Evolutionary conservation across 768 basidiomycete species (phyloP), one percentile per base, ranked within the genome.

Genomic region (Termitomyces sp.): DNA sequence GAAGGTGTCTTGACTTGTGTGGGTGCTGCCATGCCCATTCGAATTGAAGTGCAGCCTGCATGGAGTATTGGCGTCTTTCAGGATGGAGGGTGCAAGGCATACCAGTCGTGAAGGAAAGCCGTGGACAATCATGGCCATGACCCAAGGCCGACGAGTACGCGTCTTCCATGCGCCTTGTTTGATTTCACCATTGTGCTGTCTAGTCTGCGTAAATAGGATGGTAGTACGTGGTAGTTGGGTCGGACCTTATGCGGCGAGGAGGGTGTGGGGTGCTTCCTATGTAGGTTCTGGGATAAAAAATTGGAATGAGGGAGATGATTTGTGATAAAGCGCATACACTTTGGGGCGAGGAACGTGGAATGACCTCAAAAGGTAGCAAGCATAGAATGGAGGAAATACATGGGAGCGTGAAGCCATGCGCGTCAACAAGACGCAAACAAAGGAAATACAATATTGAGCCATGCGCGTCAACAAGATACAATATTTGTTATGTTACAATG

Each of bases 21-120:
- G 89, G 88, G 70, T 92, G 87, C 70, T 92, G 91, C 91, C 91
- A 94, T 34, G 87, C 86, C 89, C 89, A 92, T 74, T 92, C 90
- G 66, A 92, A 92, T 72, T 91, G 84, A 29, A 86, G 73, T 11
- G 92, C 91, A 2, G 89, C 82, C 71, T 91, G 72, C 1, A 49
- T 40, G 42, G 7, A 32, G 29, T 37, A 17, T 42, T 5, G 20
- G n/a, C 7, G 5, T 63, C 36, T 51, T 45, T 48, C 8, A 42
- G 4, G 31, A 52, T 0, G 25, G 37, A 17, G 36, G 11, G 17
- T 11, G n/a, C 25, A 17, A 6, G 48, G 61, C 73, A 45, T 61
- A 80, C 81, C 48, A 82, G 71, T 70, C 84, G 86, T 59, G 88
- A 90, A 0, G 91, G 90, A 66, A 94, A 93, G 5, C 92, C 92